These are phyloP conservation scores for Brettanomyces sp. DNA, from an alignment of 805 yeast species.

Conservation along the genomic window DNA sequence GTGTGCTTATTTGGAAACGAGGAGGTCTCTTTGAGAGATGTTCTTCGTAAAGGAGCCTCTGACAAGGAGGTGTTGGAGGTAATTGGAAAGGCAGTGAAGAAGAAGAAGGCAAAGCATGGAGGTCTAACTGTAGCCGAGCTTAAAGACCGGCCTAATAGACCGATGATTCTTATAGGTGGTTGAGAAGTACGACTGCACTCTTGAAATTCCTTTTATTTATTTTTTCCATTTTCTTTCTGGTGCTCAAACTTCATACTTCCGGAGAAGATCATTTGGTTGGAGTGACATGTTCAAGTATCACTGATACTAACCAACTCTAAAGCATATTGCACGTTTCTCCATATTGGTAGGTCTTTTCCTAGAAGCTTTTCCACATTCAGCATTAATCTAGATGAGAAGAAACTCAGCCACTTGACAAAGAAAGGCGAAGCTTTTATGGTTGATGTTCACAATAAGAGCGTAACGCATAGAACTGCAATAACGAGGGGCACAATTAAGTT, in stretches of 20 bases:
- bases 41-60: constrained; percentile 27
- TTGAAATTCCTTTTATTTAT: neutral
- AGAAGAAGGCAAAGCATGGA: constrained; percentile 42
- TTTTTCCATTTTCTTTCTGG: neutral
- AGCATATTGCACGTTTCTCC: too few species aligned
- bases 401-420: constrained; percentile 3
- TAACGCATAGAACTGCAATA: constrained; percentile 32
- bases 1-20: constrained; percentile 46
- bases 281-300: neutral
- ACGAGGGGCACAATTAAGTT: constrained; percentile 36
- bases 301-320: too few species aligned
- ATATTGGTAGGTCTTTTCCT: too few species aligned
- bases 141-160: constrained; percentile 38
- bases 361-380: too few species aligned
- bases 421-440: constrained; percentile 29
- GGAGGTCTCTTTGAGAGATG: constrained; percentile 38
- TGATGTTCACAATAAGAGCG: constrained; percentile 30
- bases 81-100: constrained; percentile 37
- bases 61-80: constrained; percentile 29
- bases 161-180: constrained; percentile 52
- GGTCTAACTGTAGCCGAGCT: constrained; percentile 32
- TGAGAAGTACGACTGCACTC: constrained; percentile 10
- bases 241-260: neutral
- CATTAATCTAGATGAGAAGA: neutral
- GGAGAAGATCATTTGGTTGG: neutral